phyloP scores from a whole-genome alignment of 1,139 yeast genomes.

The Yamadazyma sp. region DNA sequence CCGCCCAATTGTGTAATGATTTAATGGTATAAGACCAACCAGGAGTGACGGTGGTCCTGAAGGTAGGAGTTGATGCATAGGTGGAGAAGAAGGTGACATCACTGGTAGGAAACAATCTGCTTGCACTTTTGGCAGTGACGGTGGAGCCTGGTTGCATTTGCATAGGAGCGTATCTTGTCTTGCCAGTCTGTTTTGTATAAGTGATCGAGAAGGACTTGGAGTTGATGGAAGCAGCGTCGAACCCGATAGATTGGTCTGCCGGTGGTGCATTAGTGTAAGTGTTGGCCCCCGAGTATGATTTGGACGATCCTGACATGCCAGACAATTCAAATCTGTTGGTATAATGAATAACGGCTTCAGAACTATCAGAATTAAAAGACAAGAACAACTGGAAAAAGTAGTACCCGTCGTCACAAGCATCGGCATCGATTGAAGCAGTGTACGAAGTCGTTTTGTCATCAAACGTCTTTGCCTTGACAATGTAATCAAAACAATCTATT shows the following conservation, averaged over 20 bases:
- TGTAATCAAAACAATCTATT: conserved; percentile 43
- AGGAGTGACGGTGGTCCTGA: conserved; percentile 68
- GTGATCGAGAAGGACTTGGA: conserved; percentile 47
- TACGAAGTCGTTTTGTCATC: conserved; percentile 20
- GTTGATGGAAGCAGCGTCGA: conserved; percentile 26
- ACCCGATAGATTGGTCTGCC: conserved; percentile 26
- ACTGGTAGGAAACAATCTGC: conserved; percentile 63
- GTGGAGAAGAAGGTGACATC: conserved; percentile 59
- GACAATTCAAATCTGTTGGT: conserved; percentile 62
- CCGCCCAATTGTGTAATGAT: conserved; percentile 66
- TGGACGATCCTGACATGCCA: conserved; percentile 67
- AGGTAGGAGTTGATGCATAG: conserved; percentile 40
- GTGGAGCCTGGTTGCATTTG: conserved; percentile 72
- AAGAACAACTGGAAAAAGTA: conserved; percentile 69
- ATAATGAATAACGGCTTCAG: conserved; percentile 65
- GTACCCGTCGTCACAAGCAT: conserved; percentile 57
- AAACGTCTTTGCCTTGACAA: conserved; percentile 24
- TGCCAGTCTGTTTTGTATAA: conserved; percentile 76
- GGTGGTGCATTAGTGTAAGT: conserved; percentile 34
- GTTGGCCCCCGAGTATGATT: conserved; percentile 23
- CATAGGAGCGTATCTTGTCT: conserved; percentile 83
- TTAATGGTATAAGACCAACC: conserved; percentile 76
- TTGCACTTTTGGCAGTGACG: conserved; percentile 67
- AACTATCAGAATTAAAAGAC: conserved; percentile 35
- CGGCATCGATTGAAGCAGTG: conserved; percentile 41